These are phyloP conservation scores for Cryptococcus wingfieldii DNA, from an alignment of 1,284 basidiomycete genomes.

Conservation along the genomic window DNA sequence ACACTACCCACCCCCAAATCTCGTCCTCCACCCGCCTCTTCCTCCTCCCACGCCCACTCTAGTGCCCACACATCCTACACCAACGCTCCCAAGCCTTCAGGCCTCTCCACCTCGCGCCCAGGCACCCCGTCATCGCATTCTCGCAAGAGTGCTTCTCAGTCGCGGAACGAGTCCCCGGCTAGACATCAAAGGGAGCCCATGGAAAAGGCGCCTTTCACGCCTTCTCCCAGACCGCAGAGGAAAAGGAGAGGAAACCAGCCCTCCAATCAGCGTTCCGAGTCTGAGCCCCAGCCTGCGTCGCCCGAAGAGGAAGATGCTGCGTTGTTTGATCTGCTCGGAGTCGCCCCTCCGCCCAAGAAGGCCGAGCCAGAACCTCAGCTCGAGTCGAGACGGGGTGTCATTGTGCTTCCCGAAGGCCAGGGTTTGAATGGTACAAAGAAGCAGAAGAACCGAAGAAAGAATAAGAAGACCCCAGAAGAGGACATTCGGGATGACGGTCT, in stretches of 20 bases:
- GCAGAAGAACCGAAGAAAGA: neutral
- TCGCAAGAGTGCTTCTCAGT: neutral
- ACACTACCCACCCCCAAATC: neutral
- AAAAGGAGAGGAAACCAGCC: constrained; percentile 3
- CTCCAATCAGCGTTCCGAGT: constrained; percentile 9
- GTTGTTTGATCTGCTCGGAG: constrained; percentile 35
- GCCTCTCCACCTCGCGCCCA: neutral
- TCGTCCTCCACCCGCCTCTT: neutral
- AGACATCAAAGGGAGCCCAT: neutral
- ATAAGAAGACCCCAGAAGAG: neutral
- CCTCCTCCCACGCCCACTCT: neutral
- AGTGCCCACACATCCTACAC: neutral
- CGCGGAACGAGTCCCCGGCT: neutral
- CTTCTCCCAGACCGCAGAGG: neutral
- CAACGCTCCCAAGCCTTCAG: neutral
- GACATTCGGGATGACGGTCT: neutral
- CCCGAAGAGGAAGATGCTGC: constrained; percentile 25
- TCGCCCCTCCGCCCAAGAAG: constrained; percentile 8
- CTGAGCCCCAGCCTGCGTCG: neutral
- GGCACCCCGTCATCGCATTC: neutral
- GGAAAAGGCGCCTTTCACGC: neutral
- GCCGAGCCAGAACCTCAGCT: neutral
- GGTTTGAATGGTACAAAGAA: constrained; percentile 9
- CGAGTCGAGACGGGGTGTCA: constrained; percentile 9
- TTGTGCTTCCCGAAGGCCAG: constrained; percentile 12